Evolutionary conservation across 345 rosid genomes (phyloP), one percentile per base, ranked within the genome.

Genomic region (Linum trigynum): DNA sequence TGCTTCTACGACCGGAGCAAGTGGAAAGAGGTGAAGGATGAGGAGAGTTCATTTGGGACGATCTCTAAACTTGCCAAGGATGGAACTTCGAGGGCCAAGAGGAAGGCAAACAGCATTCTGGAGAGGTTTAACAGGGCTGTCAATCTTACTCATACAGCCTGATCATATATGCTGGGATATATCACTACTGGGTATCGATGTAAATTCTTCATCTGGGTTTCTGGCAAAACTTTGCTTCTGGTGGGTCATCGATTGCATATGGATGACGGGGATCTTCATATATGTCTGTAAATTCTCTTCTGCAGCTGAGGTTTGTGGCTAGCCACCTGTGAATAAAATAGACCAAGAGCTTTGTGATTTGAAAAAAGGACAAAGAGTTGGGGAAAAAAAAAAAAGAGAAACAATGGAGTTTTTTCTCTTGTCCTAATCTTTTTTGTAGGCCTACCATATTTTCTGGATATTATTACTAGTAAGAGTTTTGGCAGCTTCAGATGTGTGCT

Each of bases 61-160:
- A 81, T 94, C 39, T 81, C 99, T 5, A 88, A 83, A 72, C 92
- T 94, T 67, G 78, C 86, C 16, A 76, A 78, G 57, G 87, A 84
- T 38, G 99, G 99, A 55, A 90, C 97, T 58, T 77, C 97, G 8
- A 84, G 99, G 79, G 99, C 97, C 64, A 86, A 85, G 82, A 82
- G 99, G 76, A 94, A 94, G 76, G 99, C 99, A 5, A 82, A 65
- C 8, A 85, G 86, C 53, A 84, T 90, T 43, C 85, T 94, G 23
- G 99, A 86, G 41, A 83, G 95, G 79, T 60, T 94, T 75, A 84
- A 77, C 65, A 80, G 86, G 63, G 75, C 79, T 60, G 75, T 83
- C 77, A 88, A 83, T 78, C 81, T 84, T 38, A 88, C 99, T 0
- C 96, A 94, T 66, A 90, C 99, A 3, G 92, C 97, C 38, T 94